Evolutionary conservation across 2,329 filamentous ascomycete species (phyloP).

Genomic region (Stemphylium vesicarium): DNA sequence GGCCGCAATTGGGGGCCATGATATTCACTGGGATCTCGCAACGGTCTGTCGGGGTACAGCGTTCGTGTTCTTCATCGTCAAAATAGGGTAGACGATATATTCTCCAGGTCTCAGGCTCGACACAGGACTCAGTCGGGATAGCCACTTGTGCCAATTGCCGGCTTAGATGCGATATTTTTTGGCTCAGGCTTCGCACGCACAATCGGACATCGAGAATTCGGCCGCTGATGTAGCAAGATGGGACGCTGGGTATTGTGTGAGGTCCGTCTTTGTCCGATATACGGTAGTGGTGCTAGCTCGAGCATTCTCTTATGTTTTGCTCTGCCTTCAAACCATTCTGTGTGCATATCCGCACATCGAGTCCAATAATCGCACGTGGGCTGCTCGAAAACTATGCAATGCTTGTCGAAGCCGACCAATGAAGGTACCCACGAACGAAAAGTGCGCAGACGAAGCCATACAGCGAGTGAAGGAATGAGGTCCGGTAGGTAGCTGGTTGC

Average conservation of each 20-base stretch:
- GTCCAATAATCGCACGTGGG: background rate
- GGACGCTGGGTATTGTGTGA: background rate
- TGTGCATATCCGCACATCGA: too few relatives aligned
- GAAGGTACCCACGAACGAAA: background rate
- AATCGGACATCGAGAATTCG: background rate
- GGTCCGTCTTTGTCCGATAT: too few relatives aligned
- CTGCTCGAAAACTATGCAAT: background rate
- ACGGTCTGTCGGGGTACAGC: background rate
- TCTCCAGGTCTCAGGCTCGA: too few relatives aligned
- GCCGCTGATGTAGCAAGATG: background rate
- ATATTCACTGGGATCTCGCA: background rate
- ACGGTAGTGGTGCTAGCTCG: too few relatives aligned
- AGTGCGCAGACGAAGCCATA: background rate
- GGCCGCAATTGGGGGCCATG: background rate
- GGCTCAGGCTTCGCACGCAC: background rate
- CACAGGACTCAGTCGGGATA: too few relatives aligned
- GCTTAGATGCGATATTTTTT: background rate
- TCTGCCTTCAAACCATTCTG: too few relatives aligned
- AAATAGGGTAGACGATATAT: too few relatives aligned
- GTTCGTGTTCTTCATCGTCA: background rate
- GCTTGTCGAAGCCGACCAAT: background rate
- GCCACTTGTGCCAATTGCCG: too few relatives aligned
- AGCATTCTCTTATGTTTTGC: too few relatives aligned
- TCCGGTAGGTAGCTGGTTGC: background rate
- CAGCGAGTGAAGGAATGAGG: background rate